Percentiles rank a stretch among this genome's conserved stretches.
These are phyloP conservation scores for Syncephalastrum contaminatum DNA, from an alignment of 371 early-diverging fungal genomes.

Conservation along the genomic window DNA sequence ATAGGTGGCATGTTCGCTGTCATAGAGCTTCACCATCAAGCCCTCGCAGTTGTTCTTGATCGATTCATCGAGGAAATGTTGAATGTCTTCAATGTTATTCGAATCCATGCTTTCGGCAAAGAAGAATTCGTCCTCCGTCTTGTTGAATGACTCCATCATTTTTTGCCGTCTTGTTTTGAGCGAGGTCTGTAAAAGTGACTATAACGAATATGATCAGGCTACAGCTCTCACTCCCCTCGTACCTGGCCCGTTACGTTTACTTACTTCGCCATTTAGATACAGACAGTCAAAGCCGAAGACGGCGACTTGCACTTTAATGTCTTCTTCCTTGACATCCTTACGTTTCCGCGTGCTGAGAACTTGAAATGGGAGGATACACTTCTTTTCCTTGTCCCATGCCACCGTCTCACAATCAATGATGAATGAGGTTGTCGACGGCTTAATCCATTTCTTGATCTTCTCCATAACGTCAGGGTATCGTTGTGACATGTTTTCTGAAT, in stretches of 20 bases:
- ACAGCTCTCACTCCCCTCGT: not conserved
- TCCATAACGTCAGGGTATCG: conserved; percentile 96
- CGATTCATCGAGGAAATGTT: conserved; percentile 90
- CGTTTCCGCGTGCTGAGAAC: conserved; percentile 97
- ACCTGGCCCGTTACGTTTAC: too few species aligned
- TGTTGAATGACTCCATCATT: conserved; percentile 74
- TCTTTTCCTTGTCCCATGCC: conserved; percentile 92
- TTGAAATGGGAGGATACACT: conserved; percentile 97
- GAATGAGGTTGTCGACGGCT: conserved; percentile 73
- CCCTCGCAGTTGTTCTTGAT: conserved; percentile 97
- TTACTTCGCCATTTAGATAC: conserved; percentile 89
- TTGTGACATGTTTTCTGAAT: conserved; percentile 93
- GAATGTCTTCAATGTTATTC: conserved; percentile 91
- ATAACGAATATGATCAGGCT: not conserved
- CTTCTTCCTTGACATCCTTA: conserved; percentile 89
- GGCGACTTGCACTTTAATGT: conserved; percentile 94
- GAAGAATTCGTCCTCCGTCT: conserved; percentile 85
- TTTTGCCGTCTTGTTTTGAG: conserved; percentile 81
- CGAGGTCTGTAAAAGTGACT: conserved; percentile 79
- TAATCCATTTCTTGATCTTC: conserved; percentile 61
- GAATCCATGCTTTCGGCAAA: conserved; percentile 89
- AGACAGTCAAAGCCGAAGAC: conserved; percentile 98
- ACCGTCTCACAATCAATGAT: conserved; percentile 99
- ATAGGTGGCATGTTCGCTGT: conserved; percentile 85
- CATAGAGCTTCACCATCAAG: conserved; percentile 97